These are phyloP conservation scores for Diaporthe velutina DNA, from an alignment of 2,329 filamentous ascomycete genomes.

Conservation along the genomic window DNA sequence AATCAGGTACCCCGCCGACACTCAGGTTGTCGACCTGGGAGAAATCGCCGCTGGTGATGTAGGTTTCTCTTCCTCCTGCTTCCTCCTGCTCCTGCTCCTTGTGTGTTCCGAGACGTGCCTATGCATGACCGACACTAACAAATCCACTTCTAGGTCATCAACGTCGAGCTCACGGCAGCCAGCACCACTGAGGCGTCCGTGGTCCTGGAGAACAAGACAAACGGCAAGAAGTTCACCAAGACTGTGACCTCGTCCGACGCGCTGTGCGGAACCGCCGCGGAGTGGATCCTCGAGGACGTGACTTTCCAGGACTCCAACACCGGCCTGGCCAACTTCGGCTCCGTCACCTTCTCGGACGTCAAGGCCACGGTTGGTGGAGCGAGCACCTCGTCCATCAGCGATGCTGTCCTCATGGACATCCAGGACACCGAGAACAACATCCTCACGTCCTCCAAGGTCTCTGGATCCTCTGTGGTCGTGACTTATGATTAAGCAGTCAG, in stretches of 20 bases:
- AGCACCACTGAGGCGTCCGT: constrained; percentile 33
- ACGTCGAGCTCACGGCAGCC: constrained; percentile 37
- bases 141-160: constrained; percentile 32
- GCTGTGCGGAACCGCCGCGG: constrained; percentile 33
- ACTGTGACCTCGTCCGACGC: constrained; percentile 35
- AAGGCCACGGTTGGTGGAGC: constrained; percentile 51
- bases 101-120: background rate
- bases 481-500: constrained; percentile 49
- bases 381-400: constrained; percentile 46
- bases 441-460: constrained; percentile 32
- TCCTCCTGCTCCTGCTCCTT: no score
- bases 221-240: constrained; percentile 35
- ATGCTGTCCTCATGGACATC: constrained; percentile 54
- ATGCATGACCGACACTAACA: background rate
- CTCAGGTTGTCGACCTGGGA: constrained; percentile 43
- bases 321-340: constrained; percentile 59
- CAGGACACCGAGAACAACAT: constrained; percentile 51
- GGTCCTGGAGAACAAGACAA: constrained; percentile 34
- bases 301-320: constrained; percentile 51
- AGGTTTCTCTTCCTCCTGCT: background rate
- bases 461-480: constrained; percentile 27
- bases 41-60: constrained; percentile 38
- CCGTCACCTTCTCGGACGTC: constrained; percentile 56
- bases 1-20: constrained; percentile 64
- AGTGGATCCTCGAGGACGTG: constrained; percentile 40